Base-by-base conservation (phyloP, 192 early-diverging fungal species). In the Entomortierella chlamydospora region DNA sequence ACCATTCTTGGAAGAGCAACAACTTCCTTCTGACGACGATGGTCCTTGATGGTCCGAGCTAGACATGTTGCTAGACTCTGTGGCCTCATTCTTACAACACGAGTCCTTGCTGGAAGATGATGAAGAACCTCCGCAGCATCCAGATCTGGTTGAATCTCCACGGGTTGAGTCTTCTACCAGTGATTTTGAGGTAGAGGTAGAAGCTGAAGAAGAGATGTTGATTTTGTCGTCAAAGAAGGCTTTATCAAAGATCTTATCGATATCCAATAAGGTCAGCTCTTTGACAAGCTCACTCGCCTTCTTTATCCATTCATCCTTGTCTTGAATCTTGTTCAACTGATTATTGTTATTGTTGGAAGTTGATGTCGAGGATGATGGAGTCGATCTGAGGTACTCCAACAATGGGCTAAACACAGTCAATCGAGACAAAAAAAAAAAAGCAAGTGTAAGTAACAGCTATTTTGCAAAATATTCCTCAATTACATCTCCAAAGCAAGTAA, bases 231-330 rank as follows among this genome's bases (percentile, higher is more conserved):
- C 76, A 61, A 79, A 79, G 43, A 61, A 79, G 18, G 76, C 76
- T n/a, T 79, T 79, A 28, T 79, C 76, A 61, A 79, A 79, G 17
- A 79, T 57, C 17, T 79, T 70, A 0, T 68, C 53, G 41, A 79
- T 79, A 23, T 79, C 76, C 12, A 79, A 26, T 13, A 70, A 68
- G 15, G 61, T 43, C 57, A 79, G n/a, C 15, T 79, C 76, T n/a
- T 66, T 70, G 42, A 79, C 63, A 42, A 79, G 25, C 0, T 52
- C 57, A 2, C 34, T 56, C 0, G 76, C 76, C 9, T 29, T 34
- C 20, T 65, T 9, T 31, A 70, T 66, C 76, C 76, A 79, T 15
- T 23, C 25, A 0, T 65, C 54, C 29, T 69, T 51, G 28, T 78
- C 61, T 6, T 68, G 10, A 10, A 42, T 20, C 7, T 51, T 31